Evolutionary conservation across 352 stramenopile species (phyloP), one percentile per base, ranked within the genome.

Genomic region (Globisporangium radiosum): DNA sequence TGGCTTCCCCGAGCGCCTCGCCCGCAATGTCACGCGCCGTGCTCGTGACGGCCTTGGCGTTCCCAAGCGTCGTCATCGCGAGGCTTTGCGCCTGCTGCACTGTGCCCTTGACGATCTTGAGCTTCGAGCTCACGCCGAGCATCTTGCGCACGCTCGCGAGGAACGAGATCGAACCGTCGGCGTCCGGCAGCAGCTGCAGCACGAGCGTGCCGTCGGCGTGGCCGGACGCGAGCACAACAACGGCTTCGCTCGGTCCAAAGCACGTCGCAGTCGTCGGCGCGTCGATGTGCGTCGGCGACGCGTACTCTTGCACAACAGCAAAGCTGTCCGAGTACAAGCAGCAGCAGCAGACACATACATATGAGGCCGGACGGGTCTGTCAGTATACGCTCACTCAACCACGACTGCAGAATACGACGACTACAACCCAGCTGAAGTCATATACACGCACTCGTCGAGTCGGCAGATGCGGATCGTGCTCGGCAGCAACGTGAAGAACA

Each of bases 41-140:
- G 42, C 61, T 90, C 3, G 86, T 93, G 45, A 93, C 85, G 3
- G 83, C 86, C 49, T 91, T 91, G 13, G 86, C 86, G 40, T 85
- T 94, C 54, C 78, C 86, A 0, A 94, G 59, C 3, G 86, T 94
- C 3, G 81, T 90, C 70, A 89, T 80, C 9, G 85, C 86, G 9
- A 95, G 65, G 11, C 75, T 92, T 57, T 95, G 85, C n/a, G 86
- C 86, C 50, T 95, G 86, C 59, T 94, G 85, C 42, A 95, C 85
- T 0, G 86, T 94, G 14, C 83, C 86, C 54, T 92, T 93, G 42
- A 95, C 85, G 43, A 89, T 87, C 60, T 95, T 94, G 38, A 94
- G 71, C 58, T 88, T 90, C 10, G 85, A 85, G 50, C 74, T 92
- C 15, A 95, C 76, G 8, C 82, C 84, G 1, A 95, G 70, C 33